Evolutionary conservation across 176 grass and related monocot genomes (phyloP).

Genomic region (Thalia dealbata): DNA sequence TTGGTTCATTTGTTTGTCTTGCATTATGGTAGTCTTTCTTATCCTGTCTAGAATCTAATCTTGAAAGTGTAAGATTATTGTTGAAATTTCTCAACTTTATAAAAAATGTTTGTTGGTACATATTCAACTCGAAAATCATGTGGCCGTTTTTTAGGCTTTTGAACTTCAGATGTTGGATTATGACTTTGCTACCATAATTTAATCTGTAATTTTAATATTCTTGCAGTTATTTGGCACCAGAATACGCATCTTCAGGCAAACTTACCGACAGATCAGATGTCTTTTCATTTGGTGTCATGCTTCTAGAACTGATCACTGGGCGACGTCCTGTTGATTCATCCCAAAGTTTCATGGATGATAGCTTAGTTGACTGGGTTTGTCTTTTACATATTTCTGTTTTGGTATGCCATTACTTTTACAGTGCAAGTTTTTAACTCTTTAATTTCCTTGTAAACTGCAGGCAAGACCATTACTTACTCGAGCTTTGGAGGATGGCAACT

Average conservation of each 20-base stretch:
- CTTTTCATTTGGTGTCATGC: constrained; percentile 43
- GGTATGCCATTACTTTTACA: background rate
- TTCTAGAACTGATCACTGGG: constrained; percentile 44
- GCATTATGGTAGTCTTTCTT: no score
- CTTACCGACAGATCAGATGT: constrained; percentile 42
- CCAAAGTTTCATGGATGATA: constrained; percentile 42
- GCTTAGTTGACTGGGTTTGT: constrained; percentile 46
- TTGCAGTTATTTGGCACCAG: constrained; percentile 42
- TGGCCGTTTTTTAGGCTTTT: background rate
- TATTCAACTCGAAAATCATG: no score
- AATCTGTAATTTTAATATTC: background rate
- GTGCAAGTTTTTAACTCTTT: background rate
- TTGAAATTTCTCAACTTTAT: no score
- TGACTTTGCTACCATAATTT: background rate
- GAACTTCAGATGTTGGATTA: background rate
- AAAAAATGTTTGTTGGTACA: no score
- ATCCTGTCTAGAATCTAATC: no score
- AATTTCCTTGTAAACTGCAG: constrained; percentile 12
- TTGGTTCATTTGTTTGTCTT: no score
- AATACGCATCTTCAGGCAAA: constrained; percentile 43
- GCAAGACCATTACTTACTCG: constrained; percentile 30
- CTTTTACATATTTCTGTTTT: background rate
- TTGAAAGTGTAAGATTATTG: no score
- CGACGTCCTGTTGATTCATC: constrained; percentile 38
- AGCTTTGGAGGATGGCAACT: constrained; percentile 24